Evolutionary conservation across 228 moss, liverwort and hornwort genomes (phyloP).

Genomic region (Sphagnum magellanicum): DNA sequence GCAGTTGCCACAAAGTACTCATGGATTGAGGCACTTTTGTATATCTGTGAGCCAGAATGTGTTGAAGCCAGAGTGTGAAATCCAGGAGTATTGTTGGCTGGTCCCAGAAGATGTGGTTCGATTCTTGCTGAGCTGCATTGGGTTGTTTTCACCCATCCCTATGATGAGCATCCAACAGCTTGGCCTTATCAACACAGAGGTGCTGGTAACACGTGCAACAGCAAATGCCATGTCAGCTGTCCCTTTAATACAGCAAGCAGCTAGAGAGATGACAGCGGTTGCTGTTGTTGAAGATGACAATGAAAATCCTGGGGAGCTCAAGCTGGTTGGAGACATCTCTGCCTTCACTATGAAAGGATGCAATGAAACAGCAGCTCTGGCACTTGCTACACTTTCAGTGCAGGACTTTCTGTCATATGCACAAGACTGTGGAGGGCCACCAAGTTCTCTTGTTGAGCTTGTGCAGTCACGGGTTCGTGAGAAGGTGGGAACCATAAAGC

Average conservation of each 20-base stretch:
- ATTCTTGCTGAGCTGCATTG: constrained; percentile 55
- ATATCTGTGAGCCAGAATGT: neutral
- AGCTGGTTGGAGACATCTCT: constrained; percentile 52
- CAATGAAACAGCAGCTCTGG: constrained; percentile 43
- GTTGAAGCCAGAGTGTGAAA: constrained; percentile 5
- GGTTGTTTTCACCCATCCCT: constrained; percentile 60
- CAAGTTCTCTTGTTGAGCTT: constrained; percentile 27
- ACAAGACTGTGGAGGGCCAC: constrained; percentile 26
- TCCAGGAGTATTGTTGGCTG: constrained; percentile 61
- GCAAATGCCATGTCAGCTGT: constrained; percentile 30
- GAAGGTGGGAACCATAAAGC: constrained; percentile 3
- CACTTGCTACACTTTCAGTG: constrained; percentile 59
- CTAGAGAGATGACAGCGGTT: constrained; percentile 60
- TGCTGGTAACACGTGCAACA: constrained; percentile 34
- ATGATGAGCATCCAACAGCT: constrained; percentile 68
- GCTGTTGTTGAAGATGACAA: constrained; percentile 35
- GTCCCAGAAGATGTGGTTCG: constrained; percentile 67
- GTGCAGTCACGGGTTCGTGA: constrained; percentile 16
- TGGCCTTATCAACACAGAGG: constrained; percentile 41
- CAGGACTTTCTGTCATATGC: constrained; percentile 43
- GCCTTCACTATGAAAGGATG: constrained; percentile 49
- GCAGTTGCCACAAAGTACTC: constrained; percentile 15
- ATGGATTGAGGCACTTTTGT: constrained; percentile 11
- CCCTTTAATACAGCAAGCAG: constrained; percentile 36
- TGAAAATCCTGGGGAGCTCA: constrained; percentile 13